Percentiles rank a stretch among this genome's conserved stretches.
Evolutionary conservation across 495 filamentous ascomycete genomes (phyloP).

Genomic region (Hapsidospora chrysogenum): DNA sequence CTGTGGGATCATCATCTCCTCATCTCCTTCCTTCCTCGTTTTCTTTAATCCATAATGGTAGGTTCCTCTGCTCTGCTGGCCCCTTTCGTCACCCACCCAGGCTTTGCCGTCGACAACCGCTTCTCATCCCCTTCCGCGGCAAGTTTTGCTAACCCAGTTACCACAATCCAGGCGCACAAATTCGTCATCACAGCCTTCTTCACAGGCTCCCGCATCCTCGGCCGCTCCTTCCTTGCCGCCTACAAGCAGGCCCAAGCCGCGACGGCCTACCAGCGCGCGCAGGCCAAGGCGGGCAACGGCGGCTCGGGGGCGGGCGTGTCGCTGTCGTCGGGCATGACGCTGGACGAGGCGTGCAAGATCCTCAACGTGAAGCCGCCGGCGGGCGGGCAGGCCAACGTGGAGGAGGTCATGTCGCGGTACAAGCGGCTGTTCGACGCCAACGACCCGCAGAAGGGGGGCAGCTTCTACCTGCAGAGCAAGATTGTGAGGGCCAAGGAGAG

Average conservation of each 20-base stretch:
- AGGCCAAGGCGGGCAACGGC: slow-evolving; percentile 33
- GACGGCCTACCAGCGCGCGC: slow-evolving; percentile 59
- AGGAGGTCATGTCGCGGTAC: slow-evolving; percentile 68
- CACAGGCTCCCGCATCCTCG: slow-evolving; percentile 76
- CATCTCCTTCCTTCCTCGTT: too few species aligned
- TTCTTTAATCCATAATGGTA: too few species aligned
- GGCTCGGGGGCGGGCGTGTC: slow-evolving; percentile 19
- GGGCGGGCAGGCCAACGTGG: slow-evolving; percentile 56
- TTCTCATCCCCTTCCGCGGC: slow-evolving; percentile 5
- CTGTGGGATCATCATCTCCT: too few species aligned
- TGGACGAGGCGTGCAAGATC: slow-evolving; percentile 96
- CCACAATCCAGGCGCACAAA: slow-evolving; percentile 78
- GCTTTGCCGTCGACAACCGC: too few species aligned
- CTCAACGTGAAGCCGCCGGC: slow-evolving; percentile 86
- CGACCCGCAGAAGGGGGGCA: slow-evolving; percentile 86
- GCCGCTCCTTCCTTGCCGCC: slow-evolving; percentile 80
- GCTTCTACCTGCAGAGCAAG: slow-evolving; percentile 97
- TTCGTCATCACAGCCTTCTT: slow-evolving; percentile 86
- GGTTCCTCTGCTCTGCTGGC: too few species aligned
- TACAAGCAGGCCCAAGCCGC: slow-evolving; percentile 83
- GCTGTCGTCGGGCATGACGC: slow-evolving; percentile 56
- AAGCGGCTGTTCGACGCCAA: slow-evolving; percentile 90
- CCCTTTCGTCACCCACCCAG: too few species aligned
- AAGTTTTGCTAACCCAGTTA: slow-evolving; percentile 4
- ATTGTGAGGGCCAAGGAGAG: slow-evolving; percentile 77